Conservation (phyloP, 768 basidiomycete genomes). For the Crassisporium funariophilum region DNA sequence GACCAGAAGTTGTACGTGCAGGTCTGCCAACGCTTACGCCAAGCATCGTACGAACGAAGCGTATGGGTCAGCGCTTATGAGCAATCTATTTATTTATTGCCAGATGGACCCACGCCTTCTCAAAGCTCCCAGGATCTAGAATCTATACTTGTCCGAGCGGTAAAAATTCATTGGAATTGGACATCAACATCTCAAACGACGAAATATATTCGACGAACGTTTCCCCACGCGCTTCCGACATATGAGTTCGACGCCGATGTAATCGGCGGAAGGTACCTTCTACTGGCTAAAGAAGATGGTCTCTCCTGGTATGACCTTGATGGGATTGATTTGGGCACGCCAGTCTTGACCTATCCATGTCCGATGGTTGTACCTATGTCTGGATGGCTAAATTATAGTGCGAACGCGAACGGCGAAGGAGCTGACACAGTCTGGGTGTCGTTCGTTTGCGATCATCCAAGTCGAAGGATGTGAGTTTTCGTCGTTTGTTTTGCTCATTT, state of each 20-base stretch:
- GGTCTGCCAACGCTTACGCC: conserved; percentile 17
- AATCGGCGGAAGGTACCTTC: conserved; percentile 26
- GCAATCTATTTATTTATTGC: conserved; percentile 18
- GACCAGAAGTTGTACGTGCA: conserved; percentile 4
- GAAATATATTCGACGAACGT: conserved; percentile 12
- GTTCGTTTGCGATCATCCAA: conserved; percentile 15
- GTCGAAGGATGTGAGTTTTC: conserved; percentile 22
- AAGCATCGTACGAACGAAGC: conserved; percentile 19
- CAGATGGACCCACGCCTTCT: conserved; percentile 16
- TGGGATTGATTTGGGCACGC: conserved; percentile 12
- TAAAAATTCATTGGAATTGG: conserved; percentile 20
- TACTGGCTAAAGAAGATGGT: conserved; percentile 16
- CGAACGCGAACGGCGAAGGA: conserved; percentile 24
- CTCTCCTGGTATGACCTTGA: conserved; percentile 29
- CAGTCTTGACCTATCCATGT: conserved; percentile 23
- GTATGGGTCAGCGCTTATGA: conserved; percentile 23
- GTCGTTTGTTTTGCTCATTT: too few relatives aligned
- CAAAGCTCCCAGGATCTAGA: conserved; percentile 20
- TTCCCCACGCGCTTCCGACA: conserved; percentile 21
- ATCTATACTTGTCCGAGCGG: conserved; percentile 18
- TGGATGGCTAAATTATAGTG: conserved; percentile 19
- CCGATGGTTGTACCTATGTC: conserved; percentile 14
- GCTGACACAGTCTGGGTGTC: conserved; percentile 24
- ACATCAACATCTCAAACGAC: conserved; percentile 10
- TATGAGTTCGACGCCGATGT: conserved; percentile 24